Conservation (phyloP, 1,139 yeast genomes). For the Suhomyces anneliseae region DNA sequence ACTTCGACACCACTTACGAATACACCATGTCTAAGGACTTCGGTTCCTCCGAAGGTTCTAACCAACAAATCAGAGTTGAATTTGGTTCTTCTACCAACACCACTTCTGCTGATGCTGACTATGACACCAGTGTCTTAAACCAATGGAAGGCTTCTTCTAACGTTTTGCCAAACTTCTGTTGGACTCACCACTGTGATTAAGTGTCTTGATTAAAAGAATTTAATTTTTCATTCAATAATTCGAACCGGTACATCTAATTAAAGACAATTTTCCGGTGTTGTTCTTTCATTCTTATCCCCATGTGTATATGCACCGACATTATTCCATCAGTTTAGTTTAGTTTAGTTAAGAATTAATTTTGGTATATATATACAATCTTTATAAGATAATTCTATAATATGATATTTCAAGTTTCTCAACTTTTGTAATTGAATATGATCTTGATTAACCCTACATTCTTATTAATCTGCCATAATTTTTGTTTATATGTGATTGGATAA, state of each 20-base stretch:
- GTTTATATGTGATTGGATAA: too few relatives aligned
- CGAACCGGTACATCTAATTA: not conserved
- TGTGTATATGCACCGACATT: constrained; percentile 3
- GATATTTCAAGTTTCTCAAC: not conserved
- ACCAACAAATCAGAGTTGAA: constrained; percentile 11
- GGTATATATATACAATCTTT: constrained; percentile 7
- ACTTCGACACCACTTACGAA: constrained; percentile 20
- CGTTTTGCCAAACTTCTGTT: constrained; percentile 33
- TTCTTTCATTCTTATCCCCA: constrained; percentile 1
- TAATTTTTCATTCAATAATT: not conserved
- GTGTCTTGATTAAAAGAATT: not conserved
- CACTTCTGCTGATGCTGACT: constrained; percentile 16
- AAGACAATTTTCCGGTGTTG: constrained; percentile 2
- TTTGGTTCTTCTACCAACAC: constrained; percentile 12
- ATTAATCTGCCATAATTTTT: too few relatives aligned
- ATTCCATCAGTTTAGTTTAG: constrained; percentile 10
- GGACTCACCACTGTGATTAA: constrained; percentile 16
- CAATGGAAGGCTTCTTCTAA: constrained; percentile 19
- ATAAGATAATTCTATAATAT: not conserved
- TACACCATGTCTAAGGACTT: constrained; percentile 16
- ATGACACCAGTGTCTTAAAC: constrained; percentile 18
- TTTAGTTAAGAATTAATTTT: constrained; percentile 10
- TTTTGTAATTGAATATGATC: too few relatives aligned
- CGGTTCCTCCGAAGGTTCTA: constrained; percentile 5
- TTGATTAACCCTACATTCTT: too few relatives aligned